Conservation (phyloP, 257 asterid species). For the Salvia splendens region DNA sequence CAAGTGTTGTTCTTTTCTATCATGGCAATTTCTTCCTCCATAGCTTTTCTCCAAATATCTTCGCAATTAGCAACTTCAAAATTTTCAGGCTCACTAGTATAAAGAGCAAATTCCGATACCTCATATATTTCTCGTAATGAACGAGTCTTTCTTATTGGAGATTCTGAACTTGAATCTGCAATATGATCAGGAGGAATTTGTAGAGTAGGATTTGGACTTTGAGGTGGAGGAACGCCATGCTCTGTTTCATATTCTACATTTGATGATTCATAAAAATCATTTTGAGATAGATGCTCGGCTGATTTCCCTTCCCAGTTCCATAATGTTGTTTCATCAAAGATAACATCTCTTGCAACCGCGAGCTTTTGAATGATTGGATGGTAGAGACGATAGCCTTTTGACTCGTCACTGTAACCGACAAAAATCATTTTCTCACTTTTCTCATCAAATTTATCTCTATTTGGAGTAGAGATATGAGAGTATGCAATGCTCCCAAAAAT, state of each 20-base stretch:
- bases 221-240: too few relatives aligned
- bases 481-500: neutral
- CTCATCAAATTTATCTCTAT: conserved; percentile 3
- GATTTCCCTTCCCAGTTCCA: neutral
- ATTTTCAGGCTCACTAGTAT: neutral
- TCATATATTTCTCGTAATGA: neutral
- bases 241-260: too few relatives aligned
- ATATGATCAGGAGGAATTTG: neutral
- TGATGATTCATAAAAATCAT: too few relatives aligned
- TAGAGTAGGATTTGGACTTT: neutral
- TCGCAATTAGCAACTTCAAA: neutral
- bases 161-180: neutral
- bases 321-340: neutral
- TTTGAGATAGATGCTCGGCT: too few relatives aligned
- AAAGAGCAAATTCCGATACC: too few relatives aligned
- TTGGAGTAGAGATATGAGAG: neutral
- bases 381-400: too few relatives aligned
- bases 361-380: neutral
- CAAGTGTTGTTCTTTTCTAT: too few relatives aligned
- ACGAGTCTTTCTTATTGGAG: neutral
- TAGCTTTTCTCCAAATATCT: neutral
- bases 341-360: neutral
- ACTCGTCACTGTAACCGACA: neutral
- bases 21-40: too few relatives aligned
- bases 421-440: neutral